Evolutionary conservation across 2,329 filamentous ascomycete genomes (phyloP).

Genomic region (Dothidotthia symphoricarpi): DNA sequence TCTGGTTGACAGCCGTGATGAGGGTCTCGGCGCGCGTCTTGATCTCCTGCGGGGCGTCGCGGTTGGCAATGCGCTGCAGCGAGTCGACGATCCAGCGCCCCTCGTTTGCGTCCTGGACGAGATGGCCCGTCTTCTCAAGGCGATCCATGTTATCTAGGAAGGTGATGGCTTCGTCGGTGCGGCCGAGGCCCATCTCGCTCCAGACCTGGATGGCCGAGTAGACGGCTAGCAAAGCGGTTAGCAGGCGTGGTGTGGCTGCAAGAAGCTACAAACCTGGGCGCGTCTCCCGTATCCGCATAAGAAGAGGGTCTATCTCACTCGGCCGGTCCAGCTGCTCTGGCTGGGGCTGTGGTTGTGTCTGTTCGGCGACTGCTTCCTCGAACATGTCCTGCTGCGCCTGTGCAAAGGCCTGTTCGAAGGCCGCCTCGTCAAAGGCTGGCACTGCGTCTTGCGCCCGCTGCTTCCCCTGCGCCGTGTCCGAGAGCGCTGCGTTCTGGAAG

Average conservation of each 20-base stretch:
- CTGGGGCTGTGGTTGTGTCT: constrained; percentile 14
- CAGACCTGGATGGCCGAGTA: constrained; percentile 36
- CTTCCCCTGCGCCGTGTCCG: constrained; percentile 34
- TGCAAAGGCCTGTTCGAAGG: constrained; percentile 57
- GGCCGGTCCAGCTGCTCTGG: constrained; percentile 14
- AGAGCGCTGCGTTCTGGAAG: constrained; percentile 20
- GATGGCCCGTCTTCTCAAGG: constrained; percentile 24
- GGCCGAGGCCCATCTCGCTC: constrained; percentile 33
- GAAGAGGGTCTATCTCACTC: constrained; percentile 32
- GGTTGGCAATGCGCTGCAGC: constrained; percentile 28
- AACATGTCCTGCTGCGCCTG: constrained; percentile 46
- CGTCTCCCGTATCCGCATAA: constrained; percentile 34
- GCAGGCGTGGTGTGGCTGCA: constrained; percentile 8
- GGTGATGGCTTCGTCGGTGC: constrained; percentile 22
- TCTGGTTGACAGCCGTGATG: constrained; percentile 34
- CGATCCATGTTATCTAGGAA: constrained; percentile 28
- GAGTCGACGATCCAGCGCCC: constrained; percentile 35
- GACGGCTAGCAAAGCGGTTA: constrained; percentile 24
- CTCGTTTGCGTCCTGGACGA: constrained; percentile 33
- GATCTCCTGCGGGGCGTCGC: constrained; percentile 26
- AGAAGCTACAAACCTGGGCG: constrained; percentile 34
- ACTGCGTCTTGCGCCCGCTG: constrained; percentile 36
- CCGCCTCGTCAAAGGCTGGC: constrained; percentile 54
- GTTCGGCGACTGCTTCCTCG: constrained; percentile 19
- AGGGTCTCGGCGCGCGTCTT: constrained; percentile 26